Evolutionary conservation across 306 rosid genomes (phyloP).

Genomic region (Quercus mongolica): DNA sequence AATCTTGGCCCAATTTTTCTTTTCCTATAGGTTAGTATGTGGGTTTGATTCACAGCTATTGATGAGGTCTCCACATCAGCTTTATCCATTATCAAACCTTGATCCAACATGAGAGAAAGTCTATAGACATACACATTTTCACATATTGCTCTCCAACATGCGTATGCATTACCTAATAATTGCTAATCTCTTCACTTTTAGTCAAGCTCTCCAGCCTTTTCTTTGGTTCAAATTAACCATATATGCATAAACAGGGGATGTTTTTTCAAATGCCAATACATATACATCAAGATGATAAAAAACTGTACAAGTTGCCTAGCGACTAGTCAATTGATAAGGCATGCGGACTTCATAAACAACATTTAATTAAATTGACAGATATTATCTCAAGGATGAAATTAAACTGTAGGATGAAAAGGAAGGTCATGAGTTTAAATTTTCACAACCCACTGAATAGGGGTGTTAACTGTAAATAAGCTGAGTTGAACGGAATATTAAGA

Average conservation of each 20-base stretch:
- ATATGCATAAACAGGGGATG: background rate
- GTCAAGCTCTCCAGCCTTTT: background rate
- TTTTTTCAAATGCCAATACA: background rate
- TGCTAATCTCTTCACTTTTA: background rate
- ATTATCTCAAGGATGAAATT: background rate
- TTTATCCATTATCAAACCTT: slow-evolving; percentile 9
- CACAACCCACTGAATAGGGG: too few species aligned
- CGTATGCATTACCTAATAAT: too few species aligned
- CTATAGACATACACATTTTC: too few species aligned
- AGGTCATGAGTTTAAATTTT: too few species aligned
- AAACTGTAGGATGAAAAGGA: background rate
- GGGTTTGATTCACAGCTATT: background rate
- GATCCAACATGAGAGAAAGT: background rate
- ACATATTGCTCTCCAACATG: background rate
- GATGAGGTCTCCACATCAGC: slow-evolving; percentile 25
- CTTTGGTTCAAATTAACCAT: background rate
- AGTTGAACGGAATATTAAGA: too few species aligned
- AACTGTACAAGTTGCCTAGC: background rate
- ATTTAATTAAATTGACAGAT: background rate
- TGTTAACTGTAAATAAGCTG: too few species aligned
- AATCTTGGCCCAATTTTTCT: background rate
- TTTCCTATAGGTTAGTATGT: background rate
- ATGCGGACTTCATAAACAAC: background rate
- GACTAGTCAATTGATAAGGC: background rate
- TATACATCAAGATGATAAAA: background rate